Evolutionary conservation across 495 filamentous ascomycete genomes (phyloP), one percentile per base, ranked within the genome.

Genomic region (Aspergillus indologenus): DNA sequence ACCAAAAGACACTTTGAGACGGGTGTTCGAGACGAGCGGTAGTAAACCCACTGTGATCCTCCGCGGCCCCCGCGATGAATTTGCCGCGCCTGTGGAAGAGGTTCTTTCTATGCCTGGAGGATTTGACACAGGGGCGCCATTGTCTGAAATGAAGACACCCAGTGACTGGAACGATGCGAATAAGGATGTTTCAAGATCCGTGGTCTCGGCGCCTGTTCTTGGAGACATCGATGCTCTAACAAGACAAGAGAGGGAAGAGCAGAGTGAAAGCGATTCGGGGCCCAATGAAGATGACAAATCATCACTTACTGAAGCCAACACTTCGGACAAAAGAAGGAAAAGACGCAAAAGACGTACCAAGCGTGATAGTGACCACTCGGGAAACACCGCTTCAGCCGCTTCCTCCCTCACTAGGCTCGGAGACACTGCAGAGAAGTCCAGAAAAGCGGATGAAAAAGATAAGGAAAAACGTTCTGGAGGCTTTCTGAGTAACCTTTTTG

Each of bases 31-130:
- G 40, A 45, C 29, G 1, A 45, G 23, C n/a, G 20, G 34, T 6
- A 46, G 40, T 12, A 20, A 46, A 19, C 43, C 21, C 14, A 20
- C 11, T 12, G n/a, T 40, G 18, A n/a, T 45, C 42, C 15, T 20
- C 24, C 23, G 46, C 26, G 58, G 51, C 17, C 56, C 45, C 14
- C 53, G 50, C 40, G 57, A 57, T 15, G 55, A 58, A 23, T 51
- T 61, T 19, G 45, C 51, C 3, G 70, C 67, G 6, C 62, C 67
- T 7, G 61, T 65, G 0, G 45, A 68, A 8, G 68, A 72, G 56
- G 64, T 61, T 19, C 67, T 71, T 53, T 68, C 66, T 20, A 76
- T 78, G 75, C 77, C 77, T 18, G 78, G 75, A 54, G 71, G 67
- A 15, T 80, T 80, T 50, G 70, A 74, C 9, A 58, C 61, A 4